Conservation (phyloP, 805 yeast genomes). For the Ascoidea asiatica region DNA sequence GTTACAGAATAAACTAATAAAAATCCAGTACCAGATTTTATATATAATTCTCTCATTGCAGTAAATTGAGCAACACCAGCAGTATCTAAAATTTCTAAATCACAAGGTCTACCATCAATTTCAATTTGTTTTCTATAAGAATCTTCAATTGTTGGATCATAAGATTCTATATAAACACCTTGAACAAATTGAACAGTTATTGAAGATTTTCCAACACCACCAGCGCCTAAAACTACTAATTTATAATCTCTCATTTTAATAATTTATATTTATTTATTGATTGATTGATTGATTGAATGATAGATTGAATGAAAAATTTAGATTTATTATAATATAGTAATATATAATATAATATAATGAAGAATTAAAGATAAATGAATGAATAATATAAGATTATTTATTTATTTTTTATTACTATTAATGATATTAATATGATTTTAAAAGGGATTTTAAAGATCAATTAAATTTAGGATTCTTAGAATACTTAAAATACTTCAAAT, state of each 20-base stretch:
- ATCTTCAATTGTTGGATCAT: conserved; percentile 96
- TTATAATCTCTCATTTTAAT: conserved; percentile 60
- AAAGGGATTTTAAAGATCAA: too few relatives aligned
- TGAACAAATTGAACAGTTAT: conserved; percentile 87
- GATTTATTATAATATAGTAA: too few relatives aligned
- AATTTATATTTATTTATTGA: too few relatives aligned
- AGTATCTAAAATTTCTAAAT: conserved; percentile 79
- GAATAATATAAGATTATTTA: too few relatives aligned
- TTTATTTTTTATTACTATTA: too few relatives aligned
- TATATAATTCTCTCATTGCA: conserved; percentile 84
- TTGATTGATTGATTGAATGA: too few relatives aligned
- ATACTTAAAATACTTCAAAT: too few relatives aligned
- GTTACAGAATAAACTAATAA: conserved; percentile 77
- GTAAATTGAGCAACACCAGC: conserved; percentile 94
- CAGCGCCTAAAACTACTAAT: conserved; percentile 87
- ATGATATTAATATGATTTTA: too few relatives aligned
- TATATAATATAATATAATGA: too few relatives aligned
- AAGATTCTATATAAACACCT: conserved; percentile 78
- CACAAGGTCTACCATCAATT: conserved; percentile 78
- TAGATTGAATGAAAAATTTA: too few relatives aligned
- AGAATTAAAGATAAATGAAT: too few relatives aligned
- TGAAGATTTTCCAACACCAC: conserved; percentile 95
- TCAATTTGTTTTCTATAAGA: conserved; percentile 82
- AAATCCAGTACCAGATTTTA: conserved; percentile 84
- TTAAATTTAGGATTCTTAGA: too few relatives aligned